These are phyloP conservation scores for Pestalotiopsis sp. DNA, from an alignment of 2,329 filamentous ascomycete species.

Conservation along the genomic window DNA sequence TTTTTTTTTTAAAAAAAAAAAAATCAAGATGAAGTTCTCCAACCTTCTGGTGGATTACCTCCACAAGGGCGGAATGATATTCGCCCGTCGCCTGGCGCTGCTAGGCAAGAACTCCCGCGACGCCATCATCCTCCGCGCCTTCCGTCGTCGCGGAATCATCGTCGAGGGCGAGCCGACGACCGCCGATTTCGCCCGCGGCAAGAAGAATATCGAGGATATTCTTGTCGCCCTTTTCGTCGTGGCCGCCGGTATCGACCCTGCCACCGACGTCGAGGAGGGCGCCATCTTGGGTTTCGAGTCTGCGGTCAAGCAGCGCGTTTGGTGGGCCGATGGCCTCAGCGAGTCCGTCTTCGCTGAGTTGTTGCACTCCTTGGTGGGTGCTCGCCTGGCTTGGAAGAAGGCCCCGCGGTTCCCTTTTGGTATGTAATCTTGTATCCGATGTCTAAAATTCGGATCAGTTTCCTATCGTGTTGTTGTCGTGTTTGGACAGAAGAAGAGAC, in stretches of 20 bases:
- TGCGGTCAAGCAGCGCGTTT: neutral
- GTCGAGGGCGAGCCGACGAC: no score
- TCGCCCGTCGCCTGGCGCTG: neutral
- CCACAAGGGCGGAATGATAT: neutral
- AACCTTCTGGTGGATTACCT: neutral
- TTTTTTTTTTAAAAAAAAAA: no score
- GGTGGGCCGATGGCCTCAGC: neutral
- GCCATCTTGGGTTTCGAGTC: neutral
- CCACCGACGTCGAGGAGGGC: neutral
- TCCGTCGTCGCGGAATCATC: neutral
- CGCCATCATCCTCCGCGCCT: neutral
- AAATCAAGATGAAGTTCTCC: neutral
- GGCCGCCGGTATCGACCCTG: neutral
- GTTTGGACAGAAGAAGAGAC: no score
- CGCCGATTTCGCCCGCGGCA: no score
- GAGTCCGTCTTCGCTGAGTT: neutral
- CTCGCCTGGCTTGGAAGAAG: neutral
- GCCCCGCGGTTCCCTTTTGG: no score
- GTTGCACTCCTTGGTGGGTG: neutral
- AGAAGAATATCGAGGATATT: neutral
- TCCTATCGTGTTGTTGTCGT: no score
- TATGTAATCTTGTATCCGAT: no score
- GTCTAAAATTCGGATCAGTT: no score
- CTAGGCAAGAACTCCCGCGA: neutral
- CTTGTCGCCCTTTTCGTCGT: neutral